Evolutionary conservation across 129 eudicot species (phyloP), one percentile per base, ranked within the genome.

Genomic region (sunflower (Helianthus annuus)): DNA sequence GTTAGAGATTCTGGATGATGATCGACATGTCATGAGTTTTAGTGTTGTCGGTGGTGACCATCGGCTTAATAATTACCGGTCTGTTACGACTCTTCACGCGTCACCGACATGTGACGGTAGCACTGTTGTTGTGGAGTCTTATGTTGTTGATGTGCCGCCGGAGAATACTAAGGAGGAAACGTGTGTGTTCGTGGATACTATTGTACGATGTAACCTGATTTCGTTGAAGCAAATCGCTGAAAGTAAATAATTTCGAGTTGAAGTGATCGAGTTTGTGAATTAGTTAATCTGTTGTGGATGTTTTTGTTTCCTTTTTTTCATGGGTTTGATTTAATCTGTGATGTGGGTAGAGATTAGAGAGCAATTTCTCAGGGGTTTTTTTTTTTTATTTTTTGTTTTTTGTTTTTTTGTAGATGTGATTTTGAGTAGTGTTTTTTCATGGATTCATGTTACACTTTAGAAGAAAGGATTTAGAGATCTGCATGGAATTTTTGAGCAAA

Each of bases 111-210:
- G 79, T 8, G 70, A 49, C 7, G 83, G 79, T 0, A 81, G 71
- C 19, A 88, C 96, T 51, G 86, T 86, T 49, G 96, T 92, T 3
- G 94, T 92, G 52, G 98, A 92, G 67, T 89, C 96, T 19, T 92
- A 92, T 68, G 96, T 89, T 5, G 97, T 92, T 22, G 97, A 92
- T 73, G 85, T 87, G 2, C 97, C 97, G 68, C 68, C 61, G 56
- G 97, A 88, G 64, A 92, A 92, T 69, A 88, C 96, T 0, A 85
- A 85, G 72, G 97, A 92, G 14, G 97, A 92, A 12, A 92, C 97
- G 55, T 85, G 91, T 64, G 87, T 80, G 36, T 92, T 92, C 68
- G 97, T 80, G 2, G 96, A 86, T 42, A 92, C 93, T 6, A 92
- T 89, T 48, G 91, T 92, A 44, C 71, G 86, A 49, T 92, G 91